Conservation (phyloP, 78 protist species). For the Speleostelium caveatum region DNA sequence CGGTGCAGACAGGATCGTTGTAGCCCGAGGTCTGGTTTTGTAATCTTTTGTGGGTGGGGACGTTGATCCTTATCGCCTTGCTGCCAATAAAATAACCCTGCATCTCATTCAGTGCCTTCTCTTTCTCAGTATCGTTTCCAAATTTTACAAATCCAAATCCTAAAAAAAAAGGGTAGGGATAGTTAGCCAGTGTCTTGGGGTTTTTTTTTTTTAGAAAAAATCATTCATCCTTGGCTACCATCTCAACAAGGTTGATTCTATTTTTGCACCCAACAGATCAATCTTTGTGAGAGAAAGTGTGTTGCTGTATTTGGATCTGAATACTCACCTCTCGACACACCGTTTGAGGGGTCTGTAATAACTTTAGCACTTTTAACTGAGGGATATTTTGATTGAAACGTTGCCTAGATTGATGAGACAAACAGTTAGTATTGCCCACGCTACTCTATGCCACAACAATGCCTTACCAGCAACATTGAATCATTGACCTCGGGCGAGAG, state of each 20-base stretch:
- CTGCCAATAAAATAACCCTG: slow-evolving; percentile 9
- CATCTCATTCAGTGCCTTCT: slow-evolving; percentile 49
- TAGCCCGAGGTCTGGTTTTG: slow-evolving; percentile 1
- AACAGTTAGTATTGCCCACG: too few species aligned
- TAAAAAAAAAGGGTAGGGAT: too few species aligned
- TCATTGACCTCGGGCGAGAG: slow-evolving; percentile 9
- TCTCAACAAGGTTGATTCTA: too few species aligned
- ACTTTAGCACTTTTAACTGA: slow-evolving; percentile 30
- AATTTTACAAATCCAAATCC: slow-evolving; percentile 60
- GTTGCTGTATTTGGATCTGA: too few species aligned
- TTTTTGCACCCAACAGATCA: too few species aligned
- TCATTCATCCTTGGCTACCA: too few species aligned
- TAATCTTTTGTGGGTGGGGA: slow-evolving; percentile 19
- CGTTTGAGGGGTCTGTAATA: slow-evolving; percentile 8
- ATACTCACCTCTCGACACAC: slow-evolving; percentile 29
- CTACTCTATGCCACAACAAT: too few species aligned
- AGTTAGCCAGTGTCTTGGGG: too few species aligned
- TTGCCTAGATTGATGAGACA: too few species aligned
- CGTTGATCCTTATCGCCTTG: slow-evolving; percentile 15
- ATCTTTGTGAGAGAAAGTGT: too few species aligned
- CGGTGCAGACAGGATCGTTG: slow-evolving; percentile 2
- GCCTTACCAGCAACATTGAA: background rate
- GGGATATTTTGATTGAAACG: slow-evolving; percentile 26
- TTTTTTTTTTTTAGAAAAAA: too few species aligned
- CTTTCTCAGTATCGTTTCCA: slow-evolving; percentile 15